Percentiles rank a stretch among this genome's conserved stretches.
phyloP scores from a whole-genome alignment of 306 rosid genomes.

The Pyrus pyrifolia region DNA sequence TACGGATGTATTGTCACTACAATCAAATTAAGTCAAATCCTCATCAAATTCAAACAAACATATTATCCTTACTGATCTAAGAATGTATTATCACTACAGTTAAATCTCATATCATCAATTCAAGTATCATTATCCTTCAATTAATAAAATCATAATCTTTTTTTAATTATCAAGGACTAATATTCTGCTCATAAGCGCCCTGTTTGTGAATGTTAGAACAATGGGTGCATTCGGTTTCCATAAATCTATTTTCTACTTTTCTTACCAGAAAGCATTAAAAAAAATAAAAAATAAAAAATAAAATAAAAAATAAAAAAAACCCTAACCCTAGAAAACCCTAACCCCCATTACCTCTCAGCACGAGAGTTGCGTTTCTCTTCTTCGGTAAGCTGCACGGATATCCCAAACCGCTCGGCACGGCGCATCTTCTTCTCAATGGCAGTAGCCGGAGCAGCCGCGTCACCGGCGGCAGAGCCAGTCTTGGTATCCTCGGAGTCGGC shows the following conservation, averaged over 20 bases:
- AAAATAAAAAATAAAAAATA: neutral
- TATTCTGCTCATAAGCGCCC: neutral
- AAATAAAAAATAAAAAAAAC: neutral
- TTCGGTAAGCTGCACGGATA: slow-evolving; percentile 61
- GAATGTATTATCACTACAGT: neutral
- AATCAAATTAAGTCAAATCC: neutral
- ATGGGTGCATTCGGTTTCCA: neutral
- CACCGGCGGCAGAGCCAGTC: slow-evolving; percentile 6
- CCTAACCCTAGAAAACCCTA: slow-evolving; percentile 8
- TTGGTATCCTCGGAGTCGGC: slow-evolving; percentile 30
- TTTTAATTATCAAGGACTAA: neutral
- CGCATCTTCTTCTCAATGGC: slow-evolving; percentile 67
- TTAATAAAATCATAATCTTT: neutral
- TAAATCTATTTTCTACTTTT: neutral
- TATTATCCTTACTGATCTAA: neutral
- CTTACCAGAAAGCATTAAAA: neutral
- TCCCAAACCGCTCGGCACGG: slow-evolving; percentile 94
- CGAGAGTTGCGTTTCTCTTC: slow-evolving; percentile 86
- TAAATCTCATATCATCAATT: neutral
- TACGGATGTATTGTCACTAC: no score
- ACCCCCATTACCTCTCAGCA: slow-evolving; percentile 57
- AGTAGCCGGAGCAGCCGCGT: slow-evolving; percentile 27
- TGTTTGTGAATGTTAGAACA: neutral
- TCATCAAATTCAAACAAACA: neutral
- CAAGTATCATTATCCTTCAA: neutral